Base-by-base conservation (phyloP, 306 rosid species). In the Amphicarpaea edgeworthii region DNA sequence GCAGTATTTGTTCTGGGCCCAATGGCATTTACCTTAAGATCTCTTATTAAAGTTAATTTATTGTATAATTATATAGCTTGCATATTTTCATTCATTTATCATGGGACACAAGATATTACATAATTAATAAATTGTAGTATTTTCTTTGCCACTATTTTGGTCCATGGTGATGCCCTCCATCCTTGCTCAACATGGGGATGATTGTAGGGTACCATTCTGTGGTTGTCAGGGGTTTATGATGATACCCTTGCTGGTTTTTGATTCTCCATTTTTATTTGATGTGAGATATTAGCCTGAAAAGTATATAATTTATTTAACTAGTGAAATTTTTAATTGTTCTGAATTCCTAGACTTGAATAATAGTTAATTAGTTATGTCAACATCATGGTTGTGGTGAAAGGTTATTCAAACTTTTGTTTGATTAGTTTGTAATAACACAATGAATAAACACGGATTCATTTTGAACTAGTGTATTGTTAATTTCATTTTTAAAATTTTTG, bases 21-120 rank as follows among this genome's bases (percentile, higher is more conserved):
- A 2, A 6, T 46, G 57, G 26, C 9, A 24, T 70, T 19, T 72
- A 53, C 32, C 60, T 15, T 12, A 7, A 16, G 43, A 43, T 47
- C 62, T 64, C n/a, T 55, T 67, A 17, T 62, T 9, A 6, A 3
- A 19, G 1, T 37, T 43, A 20, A n/a, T 41, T 12, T 42, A 54
- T 70, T 51, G 19, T 9, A 21, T 41, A 12, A 12, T 19, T 32
- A 45, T 40, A 20, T 68, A 40, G 66, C 65, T 61, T 38, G 10
- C 8, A 23, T 49, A 40, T 58, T 81, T 68, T 38, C 37, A 37
- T 70, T 68, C 10, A n/a, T 61, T 60, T 74, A 43, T 45, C 72
- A 51, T 6, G 32, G 47, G 54, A 21, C 63, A 41, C 32, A 34
- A 32, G 28, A 70, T 54, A 54, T 64, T 63, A 51, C 69, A 12